These are phyloP conservation scores for Exophiala sp. DNA, from an alignment of 2,329 filamentous ascomycete genomes.

Conservation along the genomic window DNA sequence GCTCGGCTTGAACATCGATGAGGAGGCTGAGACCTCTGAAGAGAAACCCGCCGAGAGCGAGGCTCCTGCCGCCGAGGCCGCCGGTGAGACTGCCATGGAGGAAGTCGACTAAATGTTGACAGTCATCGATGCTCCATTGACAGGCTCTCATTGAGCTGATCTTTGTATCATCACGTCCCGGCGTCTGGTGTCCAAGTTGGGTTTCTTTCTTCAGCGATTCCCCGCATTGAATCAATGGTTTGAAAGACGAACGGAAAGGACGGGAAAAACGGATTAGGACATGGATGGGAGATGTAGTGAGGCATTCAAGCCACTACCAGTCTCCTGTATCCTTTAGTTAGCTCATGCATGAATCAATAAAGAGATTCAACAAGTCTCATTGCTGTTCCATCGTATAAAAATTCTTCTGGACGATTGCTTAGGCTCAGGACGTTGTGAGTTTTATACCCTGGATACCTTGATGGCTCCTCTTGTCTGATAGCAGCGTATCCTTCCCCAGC, in stretches of 20 bases:
- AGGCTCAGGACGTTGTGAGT: no score
- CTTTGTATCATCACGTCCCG: slow-evolving; percentile 18
- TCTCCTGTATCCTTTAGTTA: slow-evolving; percentile 6
- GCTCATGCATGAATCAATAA: slow-evolving; percentile 13
- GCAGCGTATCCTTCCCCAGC: no score
- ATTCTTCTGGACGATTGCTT: no score
- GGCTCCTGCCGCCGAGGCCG: slow-evolving; percentile 53
- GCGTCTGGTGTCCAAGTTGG: slow-evolving; percentile 19
- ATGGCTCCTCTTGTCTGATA: no score
- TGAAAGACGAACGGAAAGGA: slow-evolving; percentile 15
- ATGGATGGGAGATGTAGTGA: background rate
- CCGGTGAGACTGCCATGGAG: slow-evolving; percentile 96
- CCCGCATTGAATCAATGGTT: slow-evolving; percentile 24
- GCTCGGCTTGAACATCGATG: slow-evolving; percentile 93
- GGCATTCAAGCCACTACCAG: slow-evolving; percentile 7
- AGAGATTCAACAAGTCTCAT: background rate
- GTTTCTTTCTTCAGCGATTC: slow-evolving; percentile 22
- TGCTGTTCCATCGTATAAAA: no score
- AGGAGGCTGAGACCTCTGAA: slow-evolving; percentile 68
- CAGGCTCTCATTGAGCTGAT: slow-evolving; percentile 12
- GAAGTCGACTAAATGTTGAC: slow-evolving; percentile 84
- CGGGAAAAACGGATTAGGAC: slow-evolving; percentile 1
- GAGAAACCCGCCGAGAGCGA: slow-evolving; percentile 51
- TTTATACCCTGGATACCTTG: no score
- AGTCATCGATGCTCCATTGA: slow-evolving; percentile 18